Percentiles rank a stretch among this genome's conserved stretches.
Conservation (phyloP, 2,329 filamentous ascomycete genomes). For the Anthostomella pinea region DNA sequence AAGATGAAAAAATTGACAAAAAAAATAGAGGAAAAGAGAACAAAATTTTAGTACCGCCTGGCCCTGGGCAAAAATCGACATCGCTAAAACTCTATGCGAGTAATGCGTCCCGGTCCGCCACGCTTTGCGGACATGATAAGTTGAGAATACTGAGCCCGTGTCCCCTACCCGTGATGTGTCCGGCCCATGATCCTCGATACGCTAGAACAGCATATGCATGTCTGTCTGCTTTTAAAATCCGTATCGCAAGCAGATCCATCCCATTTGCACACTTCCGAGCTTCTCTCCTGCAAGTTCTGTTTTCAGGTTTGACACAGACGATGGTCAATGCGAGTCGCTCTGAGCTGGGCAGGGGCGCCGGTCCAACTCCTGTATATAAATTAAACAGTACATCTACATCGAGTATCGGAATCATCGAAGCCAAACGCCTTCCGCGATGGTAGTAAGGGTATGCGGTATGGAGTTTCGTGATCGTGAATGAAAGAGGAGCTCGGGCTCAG, state of each 20-base stretch:
- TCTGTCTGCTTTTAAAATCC: no score
- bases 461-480: slow-evolving; percentile 24
- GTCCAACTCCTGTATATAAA: slow-evolving; percentile 40
- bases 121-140: slow-evolving; percentile 8
- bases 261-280: no score
- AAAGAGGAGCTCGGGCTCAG: slow-evolving; percentile 42
- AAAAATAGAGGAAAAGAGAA: slow-evolving; percentile 9
- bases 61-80: slow-evolving; percentile 8
- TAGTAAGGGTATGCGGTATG: slow-evolving; percentile 29
- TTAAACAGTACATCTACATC: slow-evolving; percentile 53
- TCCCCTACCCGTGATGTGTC: slow-evolving; percentile 9
- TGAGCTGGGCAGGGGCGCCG: slow-evolving; percentile 10
- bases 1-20: slow-evolving; percentile 2
- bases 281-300: slow-evolving; percentile 4
- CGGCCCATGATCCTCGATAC: no score
- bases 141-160: slow-evolving; percentile 11
- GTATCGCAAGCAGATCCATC: no score
- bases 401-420: slow-evolving; percentile 46
- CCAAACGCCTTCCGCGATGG: slow-evolving; percentile 57
- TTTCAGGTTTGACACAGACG: slow-evolving; percentile 11
- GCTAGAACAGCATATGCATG: no score
- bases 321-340: slow-evolving; percentile 9
- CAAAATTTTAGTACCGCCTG: slow-evolving; percentile 8
- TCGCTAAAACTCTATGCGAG: slow-evolving; percentile 19
- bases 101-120: slow-evolving; percentile 11